phyloP scores from a whole-genome alignment of 2,329 filamentous ascomycete species.

The Alternaria sp. region DNA sequence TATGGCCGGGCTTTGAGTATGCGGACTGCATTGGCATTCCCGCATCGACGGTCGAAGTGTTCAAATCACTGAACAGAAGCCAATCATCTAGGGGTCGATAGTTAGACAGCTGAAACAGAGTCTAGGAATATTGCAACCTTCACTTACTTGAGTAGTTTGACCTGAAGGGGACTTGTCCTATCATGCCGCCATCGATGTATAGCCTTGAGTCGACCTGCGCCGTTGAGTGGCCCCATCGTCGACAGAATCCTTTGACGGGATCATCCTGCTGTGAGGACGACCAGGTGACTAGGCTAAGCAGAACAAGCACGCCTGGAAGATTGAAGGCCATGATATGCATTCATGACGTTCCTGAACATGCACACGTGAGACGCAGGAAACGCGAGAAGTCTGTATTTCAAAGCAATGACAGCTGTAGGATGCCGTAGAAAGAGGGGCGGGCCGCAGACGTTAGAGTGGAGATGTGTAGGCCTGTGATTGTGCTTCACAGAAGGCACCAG shows the following conservation, averaged over 20 bases:
- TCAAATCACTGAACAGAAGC: conserved; percentile 65
- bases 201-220: conserved; percentile 65
- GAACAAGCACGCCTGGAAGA: conserved; percentile 34
- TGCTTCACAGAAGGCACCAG: conserved; percentile 21
- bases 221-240: conserved; percentile 63
- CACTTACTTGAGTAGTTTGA: conserved; percentile 60
- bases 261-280: conserved; percentile 54
- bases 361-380: conserved; percentile 24
- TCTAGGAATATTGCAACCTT: neutral
- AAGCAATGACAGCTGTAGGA: conserved; percentile 18
- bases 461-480: conserved; percentile 38
- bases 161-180: conserved; percentile 44
- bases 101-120: conserved; percentile 15
- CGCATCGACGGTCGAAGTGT: conserved; percentile 45
- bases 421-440: conserved; percentile 9
- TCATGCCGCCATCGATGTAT: conserved; percentile 63
- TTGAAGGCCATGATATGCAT: conserved; percentile 41
- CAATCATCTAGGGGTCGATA: conserved; percentile 54
- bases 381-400: conserved; percentile 12
- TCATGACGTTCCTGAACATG: conserved; percentile 28
- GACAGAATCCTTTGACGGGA: conserved; percentile 60
- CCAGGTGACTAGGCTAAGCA: conserved; percentile 32
- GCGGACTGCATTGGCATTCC: conserved; percentile 61
- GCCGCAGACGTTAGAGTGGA: conserved; percentile 21
- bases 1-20: conserved; percentile 64